Percentiles rank a stretch among this genome's conserved stretches.
Evolutionary conservation across 2,329 filamentous ascomycete species (phyloP).

Genomic region (Nothopassalora personata): DNA sequence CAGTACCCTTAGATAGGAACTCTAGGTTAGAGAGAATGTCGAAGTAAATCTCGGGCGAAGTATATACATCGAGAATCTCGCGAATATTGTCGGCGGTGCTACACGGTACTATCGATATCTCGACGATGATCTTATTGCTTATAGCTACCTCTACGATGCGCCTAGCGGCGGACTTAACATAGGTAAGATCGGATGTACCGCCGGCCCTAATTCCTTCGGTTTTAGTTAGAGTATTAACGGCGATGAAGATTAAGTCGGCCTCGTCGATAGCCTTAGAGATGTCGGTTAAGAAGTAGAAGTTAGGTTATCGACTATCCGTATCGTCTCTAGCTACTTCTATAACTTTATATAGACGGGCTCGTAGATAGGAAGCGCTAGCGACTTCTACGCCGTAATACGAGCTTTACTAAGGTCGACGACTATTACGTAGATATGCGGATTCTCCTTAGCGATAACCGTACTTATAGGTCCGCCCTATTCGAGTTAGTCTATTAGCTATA

Average conservation of each 20-base stretch:
- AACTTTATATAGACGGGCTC: constrained; percentile 65
- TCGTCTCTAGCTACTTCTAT: constrained; percentile 56
- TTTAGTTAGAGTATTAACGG: constrained; percentile 77
- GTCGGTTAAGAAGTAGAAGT: constrained; percentile 69
- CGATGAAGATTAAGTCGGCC: constrained; percentile 69
- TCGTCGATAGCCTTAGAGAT: constrained; percentile 56
- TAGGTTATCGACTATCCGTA: constrained; percentile 49
- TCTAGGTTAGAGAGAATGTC: constrained; percentile 78
- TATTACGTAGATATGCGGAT: constrained; percentile 64
- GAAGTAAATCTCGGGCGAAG: constrained; percentile 60
- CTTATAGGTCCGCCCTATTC: constrained; percentile 64
- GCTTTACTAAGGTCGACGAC: constrained; percentile 66
- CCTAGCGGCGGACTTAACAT: constrained; percentile 63
- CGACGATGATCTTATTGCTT: constrained; percentile 66
- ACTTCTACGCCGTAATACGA: constrained; percentile 69
- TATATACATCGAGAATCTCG: constrained; percentile 53
- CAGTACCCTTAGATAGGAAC: constrained; percentile 73
- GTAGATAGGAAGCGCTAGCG: constrained; percentile 66
- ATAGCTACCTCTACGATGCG: constrained; percentile 63
- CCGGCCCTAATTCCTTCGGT: constrained; percentile 63
- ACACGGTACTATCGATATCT: constrained; percentile 77
- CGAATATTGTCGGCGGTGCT: constrained; percentile 65
- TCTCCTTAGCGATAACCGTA: constrained; percentile 67
- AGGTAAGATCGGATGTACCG: constrained; percentile 65
- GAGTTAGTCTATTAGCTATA: constrained; percentile 11